Conservation (phyloP, 495 filamentous ascomycete genomes). For the Sabuloglossum arenarium region DNA sequence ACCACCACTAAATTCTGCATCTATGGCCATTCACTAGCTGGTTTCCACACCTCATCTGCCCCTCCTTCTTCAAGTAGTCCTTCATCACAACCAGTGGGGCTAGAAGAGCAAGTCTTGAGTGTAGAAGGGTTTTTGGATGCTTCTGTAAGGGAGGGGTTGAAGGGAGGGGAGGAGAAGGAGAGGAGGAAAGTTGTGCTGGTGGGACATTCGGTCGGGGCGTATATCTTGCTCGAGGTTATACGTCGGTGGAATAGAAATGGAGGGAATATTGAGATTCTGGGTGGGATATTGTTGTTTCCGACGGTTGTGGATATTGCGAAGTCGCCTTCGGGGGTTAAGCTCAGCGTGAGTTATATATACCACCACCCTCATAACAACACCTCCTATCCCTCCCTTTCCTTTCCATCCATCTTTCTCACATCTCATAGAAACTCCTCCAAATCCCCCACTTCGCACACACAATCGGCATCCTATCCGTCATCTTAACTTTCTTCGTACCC, state of each 20-base stretch:
- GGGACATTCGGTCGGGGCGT: conserved; percentile 66
- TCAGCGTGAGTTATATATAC: conserved; percentile 26
- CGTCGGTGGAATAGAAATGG: conserved; percentile 24
- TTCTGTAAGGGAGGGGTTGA: background rate
- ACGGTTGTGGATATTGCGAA: conserved; percentile 54
- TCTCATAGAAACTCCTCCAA: conserved; percentile 2
- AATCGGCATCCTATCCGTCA: conserved; percentile 28
- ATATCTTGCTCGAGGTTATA: conserved; percentile 55
- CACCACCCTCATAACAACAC: background rate
- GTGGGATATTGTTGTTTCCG: conserved; percentile 53
- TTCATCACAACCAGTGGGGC: conserved; percentile 4
- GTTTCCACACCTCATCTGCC: conserved; percentile 32
- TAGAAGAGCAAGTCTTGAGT: conserved; percentile 42
- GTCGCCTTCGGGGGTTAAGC: conserved; percentile 37
- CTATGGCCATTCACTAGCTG: conserved; percentile 48
- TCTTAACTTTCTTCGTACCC: conserved; percentile 25
- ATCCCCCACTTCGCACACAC: conserved; percentile 33
- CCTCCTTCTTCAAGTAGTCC: background rate
- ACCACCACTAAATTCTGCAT: conserved; percentile 27
- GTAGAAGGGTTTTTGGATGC: conserved; percentile 11
- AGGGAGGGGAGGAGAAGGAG: background rate
- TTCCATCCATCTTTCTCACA: background rate
- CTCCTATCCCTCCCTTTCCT: background rate
- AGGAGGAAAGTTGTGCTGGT: conserved; percentile 43
- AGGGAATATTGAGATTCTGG: conserved; percentile 25